A percentile compares a stretch with the other conserved stretches of the same genome.
Conservation (phyloP, 73 alveolate genomes). For the Paramecium sexaurelia region DNA sequence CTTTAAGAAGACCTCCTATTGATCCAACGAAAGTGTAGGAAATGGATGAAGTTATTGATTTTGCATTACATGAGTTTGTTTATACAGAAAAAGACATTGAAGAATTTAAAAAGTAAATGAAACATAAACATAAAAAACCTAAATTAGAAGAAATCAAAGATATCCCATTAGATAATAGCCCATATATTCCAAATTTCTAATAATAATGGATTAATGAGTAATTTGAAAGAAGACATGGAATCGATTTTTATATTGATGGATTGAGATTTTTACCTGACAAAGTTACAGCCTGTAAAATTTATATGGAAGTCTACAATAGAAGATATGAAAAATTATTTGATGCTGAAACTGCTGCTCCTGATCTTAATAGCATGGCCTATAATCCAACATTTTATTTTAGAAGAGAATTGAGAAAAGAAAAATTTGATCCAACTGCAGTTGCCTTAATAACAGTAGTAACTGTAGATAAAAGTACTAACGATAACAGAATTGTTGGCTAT, state of each 20-base stretch:
- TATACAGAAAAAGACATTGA: slow-evolving; percentile 13
- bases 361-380: slow-evolving; percentile 55
- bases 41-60: slow-evolving; percentile 46
- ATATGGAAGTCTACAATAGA: slow-evolving; percentile 66
- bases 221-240: slow-evolving; percentile 83
- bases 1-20: slow-evolving; percentile 59
- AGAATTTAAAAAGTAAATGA: not conserved
- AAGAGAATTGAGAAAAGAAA: slow-evolving; percentile 79
- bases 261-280: slow-evolving; percentile 89
- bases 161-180: slow-evolving; percentile 52
- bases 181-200: slow-evolving; percentile 69
- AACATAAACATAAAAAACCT: slow-evolving; percentile 48
- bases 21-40: slow-evolving; percentile 56
- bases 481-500: slow-evolving; percentile 84
- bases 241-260: slow-evolving; percentile 88
- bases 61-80: slow-evolving; percentile 42
- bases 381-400: slow-evolving; percentile 82
- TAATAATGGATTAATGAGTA: slow-evolving; percentile 72
- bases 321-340: slow-evolving; percentile 72
- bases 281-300: slow-evolving; percentile 76
- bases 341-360: slow-evolving; percentile 77
- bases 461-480: slow-evolving; percentile 73
- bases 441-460: slow-evolving; percentile 80
- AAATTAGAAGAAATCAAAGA: slow-evolving; percentile 38
- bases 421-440: slow-evolving; percentile 82